Conservation (phyloP, 202 grass and related monocot genomes). For the Saccharum hybrid region DNA sequence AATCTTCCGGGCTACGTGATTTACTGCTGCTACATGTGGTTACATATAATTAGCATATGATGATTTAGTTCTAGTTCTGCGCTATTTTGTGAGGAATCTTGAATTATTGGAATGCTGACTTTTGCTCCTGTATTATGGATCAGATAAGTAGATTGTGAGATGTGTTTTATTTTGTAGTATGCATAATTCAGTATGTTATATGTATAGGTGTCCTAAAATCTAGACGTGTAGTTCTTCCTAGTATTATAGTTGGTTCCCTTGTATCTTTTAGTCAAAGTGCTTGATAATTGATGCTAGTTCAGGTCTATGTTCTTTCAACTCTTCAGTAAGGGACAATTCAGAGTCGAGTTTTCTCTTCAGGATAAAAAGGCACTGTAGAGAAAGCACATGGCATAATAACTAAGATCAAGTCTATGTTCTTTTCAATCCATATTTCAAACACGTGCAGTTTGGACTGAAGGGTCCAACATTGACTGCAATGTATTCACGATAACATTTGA, state of each 20-base stretch:
- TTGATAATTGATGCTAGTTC: neutral
- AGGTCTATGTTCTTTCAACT: neutral
- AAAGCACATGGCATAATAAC: neutral
- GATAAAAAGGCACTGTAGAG: neutral
- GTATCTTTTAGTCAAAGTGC: neutral
- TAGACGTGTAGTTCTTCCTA: neutral
- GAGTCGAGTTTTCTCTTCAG: neutral
- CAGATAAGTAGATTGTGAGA: neutral
- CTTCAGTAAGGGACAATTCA: neutral
- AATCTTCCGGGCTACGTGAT: neutral
- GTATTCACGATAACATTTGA: no score
- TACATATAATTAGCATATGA: neutral
- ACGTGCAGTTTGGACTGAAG: no score
- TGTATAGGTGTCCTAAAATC: neutral
- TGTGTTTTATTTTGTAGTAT: constrained; percentile 1
- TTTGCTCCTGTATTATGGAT: neutral
- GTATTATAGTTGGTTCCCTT: neutral
- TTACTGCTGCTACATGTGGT: neutral
- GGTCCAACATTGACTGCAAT: no score
- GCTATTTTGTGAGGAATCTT: neutral
- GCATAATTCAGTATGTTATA: neutral
- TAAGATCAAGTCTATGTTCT: neutral
- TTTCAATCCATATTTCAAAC: no score
- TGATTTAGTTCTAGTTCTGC: neutral
- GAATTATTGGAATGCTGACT: neutral